Conservation (phyloP, 257 asterid species). For the Eustoma russellianum region DNA sequence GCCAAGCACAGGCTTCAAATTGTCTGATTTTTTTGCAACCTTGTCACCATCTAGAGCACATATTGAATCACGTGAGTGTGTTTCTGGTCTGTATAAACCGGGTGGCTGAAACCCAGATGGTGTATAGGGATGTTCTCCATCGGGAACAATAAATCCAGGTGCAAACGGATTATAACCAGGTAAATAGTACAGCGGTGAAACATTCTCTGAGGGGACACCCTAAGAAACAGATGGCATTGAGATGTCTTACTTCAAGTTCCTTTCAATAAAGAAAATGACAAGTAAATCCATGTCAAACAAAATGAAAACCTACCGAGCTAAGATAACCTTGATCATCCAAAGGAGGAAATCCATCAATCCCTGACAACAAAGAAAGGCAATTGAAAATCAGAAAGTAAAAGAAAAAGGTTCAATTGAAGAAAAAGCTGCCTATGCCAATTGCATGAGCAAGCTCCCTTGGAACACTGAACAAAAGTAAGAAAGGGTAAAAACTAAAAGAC, state of each 20-base stretch:
- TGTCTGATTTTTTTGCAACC: conserved; percentile 27
- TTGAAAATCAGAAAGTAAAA: too few relatives aligned
- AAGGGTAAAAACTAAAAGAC: neutral
- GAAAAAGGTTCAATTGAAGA: too few relatives aligned
- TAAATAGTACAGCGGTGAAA: conserved; percentile 42
- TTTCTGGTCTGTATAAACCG: conserved; percentile 42
- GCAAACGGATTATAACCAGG: conserved; percentile 58
- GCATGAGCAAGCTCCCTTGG: too few relatives aligned
- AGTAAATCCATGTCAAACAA: conserved; percentile 11
- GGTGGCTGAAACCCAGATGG: conserved; percentile 44
- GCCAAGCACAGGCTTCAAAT: conserved; percentile 24
- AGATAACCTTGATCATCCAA: conserved; percentile 46
- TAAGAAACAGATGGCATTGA: conserved; percentile 13
- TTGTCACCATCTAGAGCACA: conserved; percentile 37
- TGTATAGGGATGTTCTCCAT: conserved; percentile 45
- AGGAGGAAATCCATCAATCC: conserved; percentile 42
- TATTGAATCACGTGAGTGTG: conserved; percentile 35
- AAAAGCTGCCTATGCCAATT: too few relatives aligned
- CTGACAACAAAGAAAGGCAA: conserved; percentile 23
- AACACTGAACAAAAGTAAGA: too few relatives aligned
- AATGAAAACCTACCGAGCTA: conserved; percentile 32
- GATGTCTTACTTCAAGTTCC: neutral
- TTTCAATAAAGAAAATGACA: conserved; percentile 2
- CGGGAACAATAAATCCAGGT: conserved; percentile 42
- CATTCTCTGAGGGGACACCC: conserved; percentile 40